phyloP scores from a whole-genome alignment of 1,284 basidiomycete genomes.

The Fomitopsis pinicola region DNA sequence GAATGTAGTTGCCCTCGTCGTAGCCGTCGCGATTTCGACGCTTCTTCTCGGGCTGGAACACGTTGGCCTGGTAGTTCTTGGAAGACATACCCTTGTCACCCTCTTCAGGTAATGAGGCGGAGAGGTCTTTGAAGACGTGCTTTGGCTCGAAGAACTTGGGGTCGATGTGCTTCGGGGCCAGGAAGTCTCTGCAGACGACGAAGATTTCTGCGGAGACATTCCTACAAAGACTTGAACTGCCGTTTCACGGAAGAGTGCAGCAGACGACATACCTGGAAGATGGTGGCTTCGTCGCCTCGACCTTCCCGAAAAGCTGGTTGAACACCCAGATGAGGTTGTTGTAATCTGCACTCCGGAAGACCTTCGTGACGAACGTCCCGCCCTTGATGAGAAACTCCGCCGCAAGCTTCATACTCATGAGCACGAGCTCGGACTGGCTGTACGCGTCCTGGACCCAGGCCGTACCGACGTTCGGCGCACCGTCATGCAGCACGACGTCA shows the following conservation, averaged over 20 bases:
- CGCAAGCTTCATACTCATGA: slow-evolving; percentile 94
- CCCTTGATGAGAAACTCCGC: slow-evolving; percentile 95
- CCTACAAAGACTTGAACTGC: slow-evolving; percentile 38
- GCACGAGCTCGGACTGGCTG: slow-evolving; percentile 93
- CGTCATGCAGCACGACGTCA: slow-evolving; percentile 99
- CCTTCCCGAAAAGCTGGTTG: slow-evolving; percentile 92
- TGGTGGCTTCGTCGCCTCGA: slow-evolving; percentile 98
- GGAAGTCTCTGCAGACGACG: slow-evolving; percentile 95
- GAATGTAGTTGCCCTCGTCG: slow-evolving; percentile 90
- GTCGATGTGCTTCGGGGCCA: slow-evolving; percentile 94
- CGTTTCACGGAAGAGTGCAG: not conserved
- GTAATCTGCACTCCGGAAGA: slow-evolving; percentile 98
- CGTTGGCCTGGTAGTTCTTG: slow-evolving; percentile 76
- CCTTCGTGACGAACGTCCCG: slow-evolving; percentile 97
- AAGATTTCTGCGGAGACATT: slow-evolving; percentile 99
- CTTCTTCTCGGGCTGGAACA: slow-evolving; percentile 98
- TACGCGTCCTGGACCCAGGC: slow-evolving; percentile 99
- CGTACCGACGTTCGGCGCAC: slow-evolving; percentile 98
- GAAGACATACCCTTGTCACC: slow-evolving; percentile 47
- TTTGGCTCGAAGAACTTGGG: slow-evolving; percentile 98
- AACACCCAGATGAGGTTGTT: slow-evolving; percentile 99
- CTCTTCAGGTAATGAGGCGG: slow-evolving; percentile 43
- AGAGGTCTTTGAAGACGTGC: slow-evolving; percentile 95
- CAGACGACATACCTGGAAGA: slow-evolving; percentile 73
- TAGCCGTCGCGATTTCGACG: slow-evolving; percentile 93